phyloP scores from a whole-genome alignment of 2,329 filamentous ascomycete species.

The Fusarium sp. region DNA sequence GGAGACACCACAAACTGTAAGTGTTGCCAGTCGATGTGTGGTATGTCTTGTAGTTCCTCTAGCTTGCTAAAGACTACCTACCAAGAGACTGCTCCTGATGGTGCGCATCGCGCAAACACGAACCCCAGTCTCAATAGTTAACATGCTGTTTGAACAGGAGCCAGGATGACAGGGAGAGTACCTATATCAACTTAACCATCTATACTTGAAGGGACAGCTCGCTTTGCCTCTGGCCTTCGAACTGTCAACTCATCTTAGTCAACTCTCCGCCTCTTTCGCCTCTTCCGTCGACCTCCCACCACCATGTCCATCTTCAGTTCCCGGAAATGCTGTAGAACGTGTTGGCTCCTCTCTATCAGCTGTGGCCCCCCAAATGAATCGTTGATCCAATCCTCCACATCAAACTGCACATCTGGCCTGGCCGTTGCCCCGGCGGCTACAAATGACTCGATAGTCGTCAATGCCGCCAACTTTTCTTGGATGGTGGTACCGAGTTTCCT shows the following conservation, averaged over 20 bases:
- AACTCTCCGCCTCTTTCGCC: not conserved
- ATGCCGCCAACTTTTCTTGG: not conserved
- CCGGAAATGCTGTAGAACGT: not conserved
- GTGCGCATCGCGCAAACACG: not conserved
- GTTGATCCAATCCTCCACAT: not conserved
- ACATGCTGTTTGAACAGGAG: not conserved
- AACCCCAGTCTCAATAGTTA: not conserved
- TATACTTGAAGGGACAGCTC: not conserved
- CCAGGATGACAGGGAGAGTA: not conserved
- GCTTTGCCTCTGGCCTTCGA: not conserved
- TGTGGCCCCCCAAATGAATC: not conserved
- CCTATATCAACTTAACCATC: not conserved
- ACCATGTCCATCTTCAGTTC: not conserved
- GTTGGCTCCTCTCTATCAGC: not conserved
- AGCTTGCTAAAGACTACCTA: not conserved
- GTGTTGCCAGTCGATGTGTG: not conserved
- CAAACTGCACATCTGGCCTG: not conserved
- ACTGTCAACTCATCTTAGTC: not conserved
- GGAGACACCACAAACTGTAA: not conserved
- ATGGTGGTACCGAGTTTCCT: not conserved
- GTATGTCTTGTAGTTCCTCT: not conserved
- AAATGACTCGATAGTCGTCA: not conserved
- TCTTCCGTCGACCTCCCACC: not conserved
- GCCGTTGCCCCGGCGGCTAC: not conserved
- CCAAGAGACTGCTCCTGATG: not conserved